Percentiles rank a stretch among this genome's conserved stretches.
These are phyloP conservation scores for Garcia nutans DNA, from an alignment of 345 rosid species.

Conservation along the genomic window DNA sequence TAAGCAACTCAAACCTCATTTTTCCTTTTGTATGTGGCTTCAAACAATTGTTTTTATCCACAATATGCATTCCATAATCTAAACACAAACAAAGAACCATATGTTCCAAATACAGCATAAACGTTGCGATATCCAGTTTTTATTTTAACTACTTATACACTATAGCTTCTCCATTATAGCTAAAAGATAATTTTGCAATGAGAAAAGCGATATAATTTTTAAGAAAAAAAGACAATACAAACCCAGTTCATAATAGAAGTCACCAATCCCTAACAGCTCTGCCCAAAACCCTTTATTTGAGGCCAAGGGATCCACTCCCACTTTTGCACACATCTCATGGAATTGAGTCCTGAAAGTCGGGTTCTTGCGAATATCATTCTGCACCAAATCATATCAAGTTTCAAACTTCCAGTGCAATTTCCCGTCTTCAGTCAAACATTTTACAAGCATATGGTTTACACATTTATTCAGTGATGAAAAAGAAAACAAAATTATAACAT, in stretches of 20 bases:
- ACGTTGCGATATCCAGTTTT: background rate
- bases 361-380: constrained; percentile 84
- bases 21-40: background rate
- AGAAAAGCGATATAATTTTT: background rate
- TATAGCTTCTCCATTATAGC: background rate
- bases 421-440: background rate
- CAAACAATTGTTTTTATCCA: background rate
- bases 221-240: constrained; percentile 14
- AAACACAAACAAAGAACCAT: too few relatives aligned
- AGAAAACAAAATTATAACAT: too few relatives aligned
- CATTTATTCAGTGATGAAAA: too few relatives aligned
- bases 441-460: background rate
- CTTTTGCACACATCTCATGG: constrained; percentile 87
- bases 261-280: constrained; percentile 94
- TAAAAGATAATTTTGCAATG: background rate
- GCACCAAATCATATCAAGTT: constrained; percentile 24
- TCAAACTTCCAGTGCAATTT: constrained; percentile 1
- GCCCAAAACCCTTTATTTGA: constrained; percentile 97
- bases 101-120: background rate
- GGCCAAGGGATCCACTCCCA: constrained; percentile 95
- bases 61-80: background rate
- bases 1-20: background rate
- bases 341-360: constrained; percentile 79
- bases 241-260: constrained; percentile 96
- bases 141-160: background rate